Evolutionary conservation across 495 filamentous ascomycete genomes (phyloP).

Genomic region (Aspergillus kassunensis): DNA sequence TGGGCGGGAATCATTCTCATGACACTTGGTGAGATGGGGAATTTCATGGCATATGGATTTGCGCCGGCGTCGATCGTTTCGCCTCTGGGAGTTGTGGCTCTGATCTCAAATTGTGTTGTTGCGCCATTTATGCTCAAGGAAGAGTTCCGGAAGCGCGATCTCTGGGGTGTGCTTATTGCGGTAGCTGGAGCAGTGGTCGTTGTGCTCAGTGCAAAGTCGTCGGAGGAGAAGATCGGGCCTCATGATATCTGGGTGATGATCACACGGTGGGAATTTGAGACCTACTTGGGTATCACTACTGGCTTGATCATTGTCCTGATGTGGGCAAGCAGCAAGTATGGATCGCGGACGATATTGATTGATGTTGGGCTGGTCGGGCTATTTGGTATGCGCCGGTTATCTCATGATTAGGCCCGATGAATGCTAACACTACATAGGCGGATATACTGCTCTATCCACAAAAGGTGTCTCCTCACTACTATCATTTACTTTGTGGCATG

Average conservation of each 20-base stretch:
- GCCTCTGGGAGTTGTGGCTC: constrained; percentile 87
- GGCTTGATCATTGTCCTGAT: constrained; percentile 69
- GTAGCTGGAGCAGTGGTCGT: constrained; percentile 87
- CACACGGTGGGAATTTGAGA: constrained; percentile 82
- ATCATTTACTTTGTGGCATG: constrained; percentile 79
- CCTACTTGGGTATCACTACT: constrained; percentile 76
- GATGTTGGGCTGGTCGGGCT: constrained; percentile 90
- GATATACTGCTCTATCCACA: constrained; percentile 91
- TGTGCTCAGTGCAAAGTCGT: constrained; percentile 84
- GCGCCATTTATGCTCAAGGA: constrained; percentile 92
- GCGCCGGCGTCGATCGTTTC: constrained; percentile 99
- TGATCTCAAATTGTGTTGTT: constrained; percentile 95
- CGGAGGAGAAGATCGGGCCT: constrained; percentile 86
- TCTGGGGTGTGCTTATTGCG: constrained; percentile 80
- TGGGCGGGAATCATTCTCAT: constrained; percentile 90
- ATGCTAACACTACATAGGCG: constrained; percentile 54
- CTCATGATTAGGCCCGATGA: not conserved
- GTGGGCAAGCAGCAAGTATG: constrained; percentile 78
- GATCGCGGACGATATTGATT: constrained; percentile 79
- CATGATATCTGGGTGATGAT: constrained; percentile 88
- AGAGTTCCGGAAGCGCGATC: constrained; percentile 76
- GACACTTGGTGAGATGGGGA: constrained; percentile 88
- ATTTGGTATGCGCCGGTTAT: constrained; percentile 60
- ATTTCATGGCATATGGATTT: constrained; percentile 97
- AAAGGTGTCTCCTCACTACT: constrained; percentile 95